Base-by-base conservation (phyloP, 768 basidiomycete genomes). In the Trametes punicea region DNA sequence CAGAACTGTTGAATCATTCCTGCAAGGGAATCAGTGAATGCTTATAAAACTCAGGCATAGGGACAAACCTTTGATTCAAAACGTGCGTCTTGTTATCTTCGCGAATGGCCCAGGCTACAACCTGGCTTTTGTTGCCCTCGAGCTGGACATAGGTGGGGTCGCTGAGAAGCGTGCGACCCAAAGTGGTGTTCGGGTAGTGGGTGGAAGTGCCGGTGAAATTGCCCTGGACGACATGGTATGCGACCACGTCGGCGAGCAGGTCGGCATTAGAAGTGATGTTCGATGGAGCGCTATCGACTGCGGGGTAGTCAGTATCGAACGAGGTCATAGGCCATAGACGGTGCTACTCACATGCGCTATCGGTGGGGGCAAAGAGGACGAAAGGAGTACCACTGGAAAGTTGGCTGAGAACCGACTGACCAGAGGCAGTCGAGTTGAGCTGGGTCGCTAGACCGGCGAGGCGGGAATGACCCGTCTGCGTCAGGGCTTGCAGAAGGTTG, bases 81-180 rank as follows among this genome's bases (percentile, higher is more conserved):
- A 81, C 71, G 23, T 73, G 70, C 11, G 79, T 68, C 0, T 74
- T 70, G 26, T 76, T 74, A 38, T 74, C 72, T 2, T 64, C 60
- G 1, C 56, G 60, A 18, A 68, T 68, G 3, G 75, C 71, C 76
- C 79, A 79, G 0, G 71, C 77, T 10, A 86, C 65, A 21, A 83
- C 86, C 60, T 87, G 86, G 0, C 71, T 71, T 61, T 77, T 74
- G 60, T 77, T 77, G 6, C 79, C 87, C 62, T 86, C 85, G 0
- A 89, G 78, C 20, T 64, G 67, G 7, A 85, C 80, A 26, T 77
- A 66, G 0, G 71, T 55, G 0, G 77, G 63, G 34, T 79, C 75
- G 39, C 77, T 79, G 39, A 88, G 74, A n/a, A 84, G 70, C 0
- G 87, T 85, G 36, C 84, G 78, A 1, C 83, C 84, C 51, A 90